phyloP scores from a whole-genome alignment of 1,284 basidiomycete genomes.

The Trametes versicolor region DNA sequence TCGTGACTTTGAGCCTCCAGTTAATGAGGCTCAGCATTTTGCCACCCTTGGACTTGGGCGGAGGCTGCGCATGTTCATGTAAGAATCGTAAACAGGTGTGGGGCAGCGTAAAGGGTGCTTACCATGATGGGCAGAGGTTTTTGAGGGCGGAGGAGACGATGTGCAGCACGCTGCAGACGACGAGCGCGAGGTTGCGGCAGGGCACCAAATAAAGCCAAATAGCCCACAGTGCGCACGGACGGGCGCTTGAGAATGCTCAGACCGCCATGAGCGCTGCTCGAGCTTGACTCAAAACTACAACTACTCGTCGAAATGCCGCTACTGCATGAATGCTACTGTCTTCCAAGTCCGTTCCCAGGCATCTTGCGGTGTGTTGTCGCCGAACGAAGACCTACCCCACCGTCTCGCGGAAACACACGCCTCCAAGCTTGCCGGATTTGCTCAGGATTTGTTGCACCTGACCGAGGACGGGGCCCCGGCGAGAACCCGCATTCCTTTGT shows the following conservation, averaged over 20 bases:
- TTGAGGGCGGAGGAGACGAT: conserved; percentile 40
- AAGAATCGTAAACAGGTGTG: neutral
- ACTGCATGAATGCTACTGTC: too few species aligned
- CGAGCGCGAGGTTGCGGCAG: conserved; percentile 30
- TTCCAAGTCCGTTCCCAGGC: too few species aligned
- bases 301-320: too few species aligned
- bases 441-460: too few species aligned
- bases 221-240: conserved; percentile 5
- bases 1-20: conserved; percentile 96
- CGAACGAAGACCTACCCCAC: too few species aligned
- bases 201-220: conserved; percentile 42
- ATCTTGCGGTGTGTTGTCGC: too few species aligned
- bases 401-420: too few species aligned
- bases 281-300: too few species aligned
- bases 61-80: conserved; percentile 61
- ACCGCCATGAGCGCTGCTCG: neutral
- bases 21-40: conserved; percentile 99
- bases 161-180: conserved; percentile 35
- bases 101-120: conserved; percentile 34
- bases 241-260: conserved; percentile 12
- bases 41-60: conserved; percentile 95
- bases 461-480: too few species aligned
- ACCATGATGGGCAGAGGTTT: conserved; percentile 68
- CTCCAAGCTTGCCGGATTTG: too few species aligned
- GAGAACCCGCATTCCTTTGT: too few species aligned